Evolutionary conservation across 1,284 basidiomycete species (phyloP).

Genomic region (Trichosporon inkin): DNA sequence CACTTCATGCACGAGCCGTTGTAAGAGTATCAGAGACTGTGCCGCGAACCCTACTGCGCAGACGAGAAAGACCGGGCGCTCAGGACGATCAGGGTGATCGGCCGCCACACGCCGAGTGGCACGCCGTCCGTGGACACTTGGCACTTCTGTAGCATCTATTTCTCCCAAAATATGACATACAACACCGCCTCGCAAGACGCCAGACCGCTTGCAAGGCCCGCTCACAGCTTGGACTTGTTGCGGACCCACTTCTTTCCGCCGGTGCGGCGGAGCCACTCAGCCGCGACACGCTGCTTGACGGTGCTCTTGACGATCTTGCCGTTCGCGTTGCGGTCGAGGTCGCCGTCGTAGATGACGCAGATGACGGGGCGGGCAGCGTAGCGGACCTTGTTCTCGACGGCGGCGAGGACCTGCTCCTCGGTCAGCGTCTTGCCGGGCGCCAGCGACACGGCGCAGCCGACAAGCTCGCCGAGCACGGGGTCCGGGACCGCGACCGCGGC

Average conservation of each 20-base stretch:
- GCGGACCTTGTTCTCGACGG: constrained; percentile 13
- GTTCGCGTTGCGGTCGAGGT: constrained; percentile 21
- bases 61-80: too few relatives aligned
- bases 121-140: too few relatives aligned
- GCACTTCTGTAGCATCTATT: background rate
- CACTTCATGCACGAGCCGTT: constrained; percentile 3
- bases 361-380: constrained; percentile 13
- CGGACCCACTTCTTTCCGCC: background rate
- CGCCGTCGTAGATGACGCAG: constrained; percentile 10
- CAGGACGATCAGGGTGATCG: too few relatives aligned
- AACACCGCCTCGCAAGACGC: too few relatives aligned
- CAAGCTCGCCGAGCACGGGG: constrained; percentile 35
- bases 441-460: constrained; percentile 37
- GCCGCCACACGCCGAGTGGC: too few relatives aligned
- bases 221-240: constrained; percentile 11
- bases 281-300: constrained; percentile 19
- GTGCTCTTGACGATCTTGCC: constrained; percentile 23
- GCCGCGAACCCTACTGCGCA: background rate
- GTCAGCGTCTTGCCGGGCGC: constrained; percentile 12
- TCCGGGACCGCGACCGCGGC: constrained; percentile 40
- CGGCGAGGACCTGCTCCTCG: constrained; percentile 3
- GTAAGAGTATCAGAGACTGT: background rate
- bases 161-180: too few relatives aligned
- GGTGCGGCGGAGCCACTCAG: constrained; percentile 11
- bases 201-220: too few relatives aligned